A percentile compares a stretch with the other conserved stretches of the same genome.
phyloP scores from a whole-genome alignment of 352 stramenopile genomes.

The Albugo laibachii region DNA sequence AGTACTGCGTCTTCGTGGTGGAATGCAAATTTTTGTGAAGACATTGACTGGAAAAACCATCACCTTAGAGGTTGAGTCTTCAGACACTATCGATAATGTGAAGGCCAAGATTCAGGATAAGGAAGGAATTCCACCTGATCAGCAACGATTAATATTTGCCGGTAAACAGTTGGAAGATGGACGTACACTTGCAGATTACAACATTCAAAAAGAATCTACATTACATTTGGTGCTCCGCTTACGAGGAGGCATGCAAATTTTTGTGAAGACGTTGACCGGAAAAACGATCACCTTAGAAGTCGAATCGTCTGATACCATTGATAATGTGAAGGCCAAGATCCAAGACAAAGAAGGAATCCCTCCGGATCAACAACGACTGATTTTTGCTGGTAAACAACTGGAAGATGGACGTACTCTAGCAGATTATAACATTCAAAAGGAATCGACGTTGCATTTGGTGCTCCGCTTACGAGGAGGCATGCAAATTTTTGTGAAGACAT shows the following conservation, averaged over 20 bases:
- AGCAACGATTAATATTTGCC: constrained; percentile 91
- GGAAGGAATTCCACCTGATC: constrained; percentile 85
- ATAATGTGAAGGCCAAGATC: constrained; percentile 94
- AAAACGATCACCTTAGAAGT: constrained; percentile 87
- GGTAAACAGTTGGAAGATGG: constrained; percentile 90
- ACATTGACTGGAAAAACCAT: constrained; percentile 96
- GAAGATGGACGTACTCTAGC: constrained; percentile 82
- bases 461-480: constrained; percentile 62
- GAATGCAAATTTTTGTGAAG: constrained; percentile 97
- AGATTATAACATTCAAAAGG: constrained; percentile 88
- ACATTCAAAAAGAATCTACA: constrained; percentile 91
- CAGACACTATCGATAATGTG: constrained; percentile 97
- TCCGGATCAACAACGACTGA: constrained; percentile 88
- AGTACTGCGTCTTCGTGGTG: constrained; percentile 59
- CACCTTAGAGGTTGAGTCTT: constrained; percentile 92
- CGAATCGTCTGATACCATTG: constrained; percentile 84
- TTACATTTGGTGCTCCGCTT: constrained; percentile 80
- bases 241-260: constrained; percentile 71
- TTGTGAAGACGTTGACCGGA: constrained; percentile 86
- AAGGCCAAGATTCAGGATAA: constrained; percentile 92
- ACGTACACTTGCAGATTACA: constrained; percentile 88
- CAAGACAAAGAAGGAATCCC: constrained; percentile 88
- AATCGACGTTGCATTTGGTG: constrained; percentile 85
- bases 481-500: constrained; percentile 87
- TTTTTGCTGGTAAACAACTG: constrained; percentile 92